Conservation (phyloP, 805 yeast genomes). For the Monosporozyma unispora region DNA sequence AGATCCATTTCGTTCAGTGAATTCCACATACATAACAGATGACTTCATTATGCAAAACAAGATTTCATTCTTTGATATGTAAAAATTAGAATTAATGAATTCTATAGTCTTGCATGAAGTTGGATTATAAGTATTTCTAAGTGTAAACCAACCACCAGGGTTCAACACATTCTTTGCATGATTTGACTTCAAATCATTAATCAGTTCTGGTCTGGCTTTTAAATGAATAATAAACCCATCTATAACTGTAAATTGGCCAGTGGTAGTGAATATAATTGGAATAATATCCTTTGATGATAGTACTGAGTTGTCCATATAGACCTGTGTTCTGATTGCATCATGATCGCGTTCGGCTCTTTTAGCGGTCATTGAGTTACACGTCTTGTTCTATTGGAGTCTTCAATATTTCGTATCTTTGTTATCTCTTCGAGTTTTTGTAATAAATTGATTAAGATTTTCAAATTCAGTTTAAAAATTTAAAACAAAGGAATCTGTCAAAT, state of each 20-base stretch:
- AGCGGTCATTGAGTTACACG: too few species aligned
- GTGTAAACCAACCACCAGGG: not conserved
- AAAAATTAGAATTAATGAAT: not conserved
- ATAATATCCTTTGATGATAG: not conserved
- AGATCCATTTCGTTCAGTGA: not conserved
- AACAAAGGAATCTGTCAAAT: too few species aligned
- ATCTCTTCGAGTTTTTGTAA: too few species aligned
- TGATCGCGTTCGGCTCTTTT: too few species aligned
- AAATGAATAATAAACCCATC: not conserved
- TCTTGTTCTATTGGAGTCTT: too few species aligned
- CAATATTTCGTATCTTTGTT: too few species aligned
- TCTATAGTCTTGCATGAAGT: not conserved
- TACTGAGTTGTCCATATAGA: not conserved
- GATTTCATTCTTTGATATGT: not conserved
- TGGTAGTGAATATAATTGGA: not conserved
- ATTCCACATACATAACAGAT: not conserved
- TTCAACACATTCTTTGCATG: not conserved
- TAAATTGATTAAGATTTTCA: too few species aligned
- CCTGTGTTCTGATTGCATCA: not conserved
- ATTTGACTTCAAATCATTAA: not conserved
- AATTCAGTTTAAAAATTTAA: too few species aligned
- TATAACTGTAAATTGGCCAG: not conserved
- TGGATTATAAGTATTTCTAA: not conserved
- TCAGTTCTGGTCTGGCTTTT: not conserved
- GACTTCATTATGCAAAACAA: not conserved